Percentiles rank a stretch among this genome's conserved stretches.
These are phyloP conservation scores for Moesziomyces aphidis DNA, from an alignment of 1,284 basidiomycete species.

Conservation along the genomic window DNA sequence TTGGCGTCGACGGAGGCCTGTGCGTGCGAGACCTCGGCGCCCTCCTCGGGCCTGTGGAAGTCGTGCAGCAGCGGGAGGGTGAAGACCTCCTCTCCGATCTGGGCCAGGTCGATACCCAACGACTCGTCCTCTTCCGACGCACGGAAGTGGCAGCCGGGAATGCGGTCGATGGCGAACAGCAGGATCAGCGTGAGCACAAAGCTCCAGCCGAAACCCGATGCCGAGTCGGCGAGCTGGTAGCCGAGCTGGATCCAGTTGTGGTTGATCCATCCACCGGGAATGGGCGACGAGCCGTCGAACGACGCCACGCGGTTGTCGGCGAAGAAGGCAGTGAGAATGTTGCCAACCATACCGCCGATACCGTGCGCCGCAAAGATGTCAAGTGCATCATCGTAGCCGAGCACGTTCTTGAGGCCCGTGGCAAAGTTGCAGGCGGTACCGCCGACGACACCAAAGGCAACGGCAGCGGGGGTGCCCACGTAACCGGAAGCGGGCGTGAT, in stretches of 20 bases:
- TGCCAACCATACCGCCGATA: constrained; percentile 88
- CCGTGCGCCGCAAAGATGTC: constrained; percentile 88
- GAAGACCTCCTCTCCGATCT: constrained; percentile 80
- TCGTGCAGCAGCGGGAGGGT: constrained; percentile 27
- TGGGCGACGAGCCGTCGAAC: constrained; percentile 74
- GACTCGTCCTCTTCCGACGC: constrained; percentile 86
- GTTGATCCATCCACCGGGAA: constrained; percentile 89
- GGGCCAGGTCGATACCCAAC: constrained; percentile 90
- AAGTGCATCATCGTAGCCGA: constrained; percentile 70
- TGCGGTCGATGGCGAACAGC: constrained; percentile 90
- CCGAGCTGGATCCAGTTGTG: constrained; percentile 78
- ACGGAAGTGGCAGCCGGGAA: constrained; percentile 85
- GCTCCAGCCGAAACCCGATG: constrained; percentile 61
- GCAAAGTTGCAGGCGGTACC: constrained; percentile 91
- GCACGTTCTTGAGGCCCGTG: constrained; percentile 83
- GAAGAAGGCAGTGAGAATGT: constrained; percentile 86
- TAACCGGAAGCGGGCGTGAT: constrained; percentile 74
- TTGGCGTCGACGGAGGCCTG: constrained; percentile 8
- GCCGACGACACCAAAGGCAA: constrained; percentile 75
- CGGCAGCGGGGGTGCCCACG: constrained; percentile 62
- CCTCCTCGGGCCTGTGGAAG: constrained; percentile 27
- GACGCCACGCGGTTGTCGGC: constrained; percentile 85
- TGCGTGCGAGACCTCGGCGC: constrained; percentile 28
- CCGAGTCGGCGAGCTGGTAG: constrained; percentile 86
- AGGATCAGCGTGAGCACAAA: constrained; percentile 74